phyloP scores from a whole-genome alignment of 768 basidiomycete species.

The Russula olivacea region DNA sequence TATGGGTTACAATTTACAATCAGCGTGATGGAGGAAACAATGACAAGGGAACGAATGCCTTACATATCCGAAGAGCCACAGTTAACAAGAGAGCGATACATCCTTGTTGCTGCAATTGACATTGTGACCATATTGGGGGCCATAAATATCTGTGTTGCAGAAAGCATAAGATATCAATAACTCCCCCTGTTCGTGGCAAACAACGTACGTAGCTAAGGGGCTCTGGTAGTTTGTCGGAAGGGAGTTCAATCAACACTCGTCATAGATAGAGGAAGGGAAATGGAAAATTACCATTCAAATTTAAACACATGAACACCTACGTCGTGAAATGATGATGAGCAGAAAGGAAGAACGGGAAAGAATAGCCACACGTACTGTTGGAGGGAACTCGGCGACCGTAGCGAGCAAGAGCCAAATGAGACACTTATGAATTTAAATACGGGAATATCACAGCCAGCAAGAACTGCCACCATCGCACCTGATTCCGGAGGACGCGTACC shows the following conservation, averaged over 20 bases:
- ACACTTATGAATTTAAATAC: too few species aligned
- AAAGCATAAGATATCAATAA: not conserved
- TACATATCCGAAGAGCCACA: not conserved
- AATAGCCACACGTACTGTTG: too few species aligned
- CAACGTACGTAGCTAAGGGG: not conserved
- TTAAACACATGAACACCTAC: conserved; percentile 5
- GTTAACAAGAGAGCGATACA: not conserved
- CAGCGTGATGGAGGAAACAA: not conserved
- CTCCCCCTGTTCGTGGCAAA: not conserved
- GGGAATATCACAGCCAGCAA: too few species aligned
- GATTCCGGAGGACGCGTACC: not conserved
- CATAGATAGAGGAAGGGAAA: not conserved
- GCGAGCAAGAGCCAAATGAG: too few species aligned
- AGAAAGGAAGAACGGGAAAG: not conserved
- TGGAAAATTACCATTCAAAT: conserved; percentile 3
- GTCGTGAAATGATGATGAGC: not conserved
- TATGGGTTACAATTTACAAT: not conserved
- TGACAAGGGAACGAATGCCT: not conserved
- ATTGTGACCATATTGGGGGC: not conserved
- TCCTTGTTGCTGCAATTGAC: not conserved
- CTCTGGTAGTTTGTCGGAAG: not conserved
- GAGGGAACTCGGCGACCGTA: too few species aligned
- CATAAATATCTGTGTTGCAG: not conserved
- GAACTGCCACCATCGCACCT: too few species aligned
- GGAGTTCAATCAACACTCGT: not conserved